Evolutionary conservation across 2,329 filamentous ascomycete genomes (phyloP), one percentile per base, ranked within the genome.

Genomic region (Acephala macrosclerotiorum): DNA sequence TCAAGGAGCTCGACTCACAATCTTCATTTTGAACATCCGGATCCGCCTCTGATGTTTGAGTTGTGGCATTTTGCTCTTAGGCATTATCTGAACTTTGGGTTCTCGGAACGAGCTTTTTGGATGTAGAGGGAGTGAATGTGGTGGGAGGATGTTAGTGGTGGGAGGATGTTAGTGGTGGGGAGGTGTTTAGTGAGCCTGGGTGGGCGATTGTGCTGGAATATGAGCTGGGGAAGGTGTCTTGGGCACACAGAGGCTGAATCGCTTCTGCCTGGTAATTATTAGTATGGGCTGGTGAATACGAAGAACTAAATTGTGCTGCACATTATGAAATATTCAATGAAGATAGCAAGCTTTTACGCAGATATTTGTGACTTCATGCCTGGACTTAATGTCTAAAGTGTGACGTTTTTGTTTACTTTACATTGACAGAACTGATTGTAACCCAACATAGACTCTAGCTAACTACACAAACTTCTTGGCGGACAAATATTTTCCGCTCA

Each of bases 21-120:
- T 33, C 22, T 14, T 7, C 18, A 58, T 33, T 51, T 40, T 25
- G 67, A 69, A 55, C 40, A 69, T 55, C 65, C 45, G 49, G 57
- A 63, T 35, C 65, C 67, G 40, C 65, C 67, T 53, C 38, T 60
- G 56, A 67, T 49, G 42, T 61, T 69, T 35, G 67, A 67, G 58
- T 58, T 69, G 25, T 69, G 67, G 60, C 22, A 62, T 16, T 67
- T 67, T 64, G 61, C 58, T 40, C 65, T 69, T 11, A 61, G 62
- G 61, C 64, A 45, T 64, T 64, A 67, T 51, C 61, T 68, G 4
- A 63, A 65, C 55, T 35, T 68, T n/a, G 47, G 47, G 47, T 68
- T 68, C 36, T 63, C 42, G 55, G 42, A 45, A 22, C 26, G 35
- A 26, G 65, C 49, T 22, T 66, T 68, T 53, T 66, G 64, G 64